Evolutionary conservation across 2,329 filamentous ascomycete species (phyloP), one percentile per base, ranked within the genome.

Genomic region (Diplodia sapinea): DNA sequence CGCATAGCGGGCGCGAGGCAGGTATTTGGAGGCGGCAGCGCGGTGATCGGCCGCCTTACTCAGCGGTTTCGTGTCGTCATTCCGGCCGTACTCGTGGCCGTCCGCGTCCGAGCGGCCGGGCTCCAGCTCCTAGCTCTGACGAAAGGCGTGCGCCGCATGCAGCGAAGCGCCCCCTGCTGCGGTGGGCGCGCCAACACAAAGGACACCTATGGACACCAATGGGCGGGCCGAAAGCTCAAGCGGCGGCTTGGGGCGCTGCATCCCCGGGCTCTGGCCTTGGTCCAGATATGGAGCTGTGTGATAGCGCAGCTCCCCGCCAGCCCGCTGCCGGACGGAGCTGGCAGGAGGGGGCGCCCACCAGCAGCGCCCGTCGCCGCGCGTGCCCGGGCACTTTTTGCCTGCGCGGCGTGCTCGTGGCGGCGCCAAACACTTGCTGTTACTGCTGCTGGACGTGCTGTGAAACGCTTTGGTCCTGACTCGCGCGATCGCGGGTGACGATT

Each of bases 141-240:
- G 56, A 49, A 61, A 49, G 31, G 52, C 52, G 52, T 33, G 52
- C 29, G 38, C 56, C 56, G 56, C 56, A 61, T 61, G 56, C 56
- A 61, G 56, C 56, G 56, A 31, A 59, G 57, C 40, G 57, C 57
- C 57, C 57, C 57, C 57, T 62, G 57, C 57, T 62, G 38, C 38
- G 57, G 57, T 62, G 56, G 56, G 56, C 56, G 23, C 38, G 38
- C 56, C 57, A 62, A 23, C 57, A 62, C 57, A 62, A 62, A 62
- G 57, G 57, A 62, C 57, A 62, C 57, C 57, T 62, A 62, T 61
- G 57, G 57, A 62, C 57, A 62, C 57, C 57, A 50, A 62, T 61
- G 56, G 40, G 57, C 57, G 57, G 57, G 57, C 57, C 57, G 57
- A 62, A 62, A 49, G 57, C 57, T 62, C 57, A 20, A 20, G 57